These are phyloP conservation scores for Colletotrichum siamense DNA, from an alignment of 2,329 filamentous ascomycete species.

Conservation along the genomic window DNA sequence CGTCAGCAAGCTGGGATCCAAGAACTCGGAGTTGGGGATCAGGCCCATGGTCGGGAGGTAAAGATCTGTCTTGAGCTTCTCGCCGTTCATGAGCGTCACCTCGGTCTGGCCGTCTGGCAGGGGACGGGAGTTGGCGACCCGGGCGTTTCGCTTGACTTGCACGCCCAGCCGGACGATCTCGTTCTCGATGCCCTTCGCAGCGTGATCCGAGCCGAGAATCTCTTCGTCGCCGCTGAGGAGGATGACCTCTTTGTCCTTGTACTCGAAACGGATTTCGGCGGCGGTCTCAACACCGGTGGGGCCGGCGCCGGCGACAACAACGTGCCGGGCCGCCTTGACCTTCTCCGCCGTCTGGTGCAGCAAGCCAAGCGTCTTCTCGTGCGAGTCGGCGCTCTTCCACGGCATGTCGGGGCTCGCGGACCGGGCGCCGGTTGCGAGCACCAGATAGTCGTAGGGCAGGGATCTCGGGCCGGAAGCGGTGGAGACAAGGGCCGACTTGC, in stretches of 20 bases:
- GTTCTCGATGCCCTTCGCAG: slow-evolving; percentile 44
- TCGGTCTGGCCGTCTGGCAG: slow-evolving; percentile 51
- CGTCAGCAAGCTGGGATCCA: slow-evolving; percentile 50
- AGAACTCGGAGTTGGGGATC: slow-evolving; percentile 58
- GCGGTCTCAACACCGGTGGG: slow-evolving; percentile 61
- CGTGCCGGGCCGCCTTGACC: slow-evolving; percentile 51
- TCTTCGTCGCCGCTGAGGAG: slow-evolving; percentile 48
- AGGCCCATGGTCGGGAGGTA: slow-evolving; percentile 63
- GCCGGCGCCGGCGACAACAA: slow-evolving; percentile 63
- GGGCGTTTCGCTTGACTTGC: slow-evolving; percentile 46
- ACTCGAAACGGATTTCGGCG: slow-evolving; percentile 60
- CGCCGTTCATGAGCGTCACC: slow-evolving; percentile 51
- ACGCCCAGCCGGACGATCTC: slow-evolving; percentile 62
- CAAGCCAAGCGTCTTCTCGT: slow-evolving; percentile 47
- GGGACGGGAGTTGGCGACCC: slow-evolving; percentile 40
- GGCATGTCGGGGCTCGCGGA: slow-evolving; percentile 45
- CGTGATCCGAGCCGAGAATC: slow-evolving; percentile 49
- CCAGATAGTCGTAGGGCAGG: slow-evolving; percentile 58
- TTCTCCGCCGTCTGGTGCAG: slow-evolving; percentile 46
- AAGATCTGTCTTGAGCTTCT: slow-evolving; percentile 57
- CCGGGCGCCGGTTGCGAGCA: slow-evolving; percentile 61
- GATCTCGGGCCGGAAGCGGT: slow-evolving; percentile 30
- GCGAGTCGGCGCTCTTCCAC: slow-evolving; percentile 56
- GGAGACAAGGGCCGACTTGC: slow-evolving; percentile 48
- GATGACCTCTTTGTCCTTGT: slow-evolving; percentile 53